Conservation (phyloP, 345 rosid species). For the Boechera divaricarpa region DNA sequence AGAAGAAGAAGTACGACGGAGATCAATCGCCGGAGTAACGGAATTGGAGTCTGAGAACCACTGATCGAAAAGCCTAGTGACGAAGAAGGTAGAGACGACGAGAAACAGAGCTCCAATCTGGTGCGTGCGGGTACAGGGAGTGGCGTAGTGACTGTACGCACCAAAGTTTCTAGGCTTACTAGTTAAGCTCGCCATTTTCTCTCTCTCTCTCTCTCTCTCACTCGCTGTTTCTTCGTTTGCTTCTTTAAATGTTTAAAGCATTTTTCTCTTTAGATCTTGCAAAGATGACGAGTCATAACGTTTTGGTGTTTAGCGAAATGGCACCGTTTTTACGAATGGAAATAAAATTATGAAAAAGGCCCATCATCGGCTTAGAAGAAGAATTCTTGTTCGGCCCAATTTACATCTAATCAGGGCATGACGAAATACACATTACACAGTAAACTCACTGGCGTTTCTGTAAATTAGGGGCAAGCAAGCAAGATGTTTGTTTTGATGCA, state of each 20-base stretch:
- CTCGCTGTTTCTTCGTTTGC: conserved; percentile 21
- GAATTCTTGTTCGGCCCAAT: too few species aligned
- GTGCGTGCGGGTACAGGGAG: conserved; percentile 85
- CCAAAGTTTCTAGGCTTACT: conserved; percentile 56
- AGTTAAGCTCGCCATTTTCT: conserved; percentile 50
- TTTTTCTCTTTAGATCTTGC: conserved; percentile 20
- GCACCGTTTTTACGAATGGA: background rate
- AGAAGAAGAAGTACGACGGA: conserved; percentile 22
- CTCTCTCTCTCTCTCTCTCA: background rate
- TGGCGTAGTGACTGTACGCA: conserved; percentile 50
- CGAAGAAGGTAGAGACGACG: conserved; percentile 72
- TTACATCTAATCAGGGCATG: too few species aligned
- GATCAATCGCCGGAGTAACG: conserved; percentile 30
- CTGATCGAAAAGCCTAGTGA: conserved; percentile 79
- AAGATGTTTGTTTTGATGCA: too few species aligned
- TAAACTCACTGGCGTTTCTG: too few species aligned
- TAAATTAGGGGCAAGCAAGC: too few species aligned
- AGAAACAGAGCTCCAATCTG: conserved; percentile 86
- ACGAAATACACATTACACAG: too few species aligned
- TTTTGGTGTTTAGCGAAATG: conserved; percentile 13
- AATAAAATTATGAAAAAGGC: background rate
- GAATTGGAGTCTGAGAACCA: conserved; percentile 53
- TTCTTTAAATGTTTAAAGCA: background rate
- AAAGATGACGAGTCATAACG: conserved; percentile 6
- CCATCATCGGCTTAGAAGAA: background rate